Evolutionary conservation across 352 stramenopile species (phyloP), one percentile per base, ranked within the genome.

Genomic region (Globisporangium iwayamae): DNA sequence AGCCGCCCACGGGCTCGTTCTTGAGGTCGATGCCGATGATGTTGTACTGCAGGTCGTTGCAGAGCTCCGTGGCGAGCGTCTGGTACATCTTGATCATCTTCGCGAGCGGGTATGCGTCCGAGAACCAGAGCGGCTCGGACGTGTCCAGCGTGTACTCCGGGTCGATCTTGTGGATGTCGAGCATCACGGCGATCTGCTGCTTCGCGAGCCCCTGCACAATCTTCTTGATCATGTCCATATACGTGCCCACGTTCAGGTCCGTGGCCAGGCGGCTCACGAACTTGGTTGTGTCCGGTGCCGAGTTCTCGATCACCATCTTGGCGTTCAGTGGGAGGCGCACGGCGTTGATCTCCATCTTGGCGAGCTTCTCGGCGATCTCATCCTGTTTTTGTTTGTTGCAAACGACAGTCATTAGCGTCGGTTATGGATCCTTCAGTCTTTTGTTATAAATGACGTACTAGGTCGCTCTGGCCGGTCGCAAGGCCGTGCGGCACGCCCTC

Each of bases 111-210:
- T 81, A 84, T 22, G 76, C 75, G 28, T 76, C 62, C 56, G 79
- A 87, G 76, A 79, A 92, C 85, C 85, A 94, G 32, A 92, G 67
- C 52, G 78, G 72, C 69, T 92, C 83, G n/a, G 76, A 89, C 46
- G 81, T 90, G 28, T 83, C 76, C n/a, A 72, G 70, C 34, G 70
- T 90, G 63, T 86, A 90, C 55, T 74, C 77, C 1, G 85, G 85
- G 63, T 94, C 81, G 57, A 94, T 89, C 67, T 92, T 92, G 75
- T 94, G 85, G 53, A 94, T 87, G 56, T 94, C 85, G 11, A 94
- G 73, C 57, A 94, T 64, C 62, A 94, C 85, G 6, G 79, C 83
- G 63, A 94, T 91, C 60, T 91, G 79, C 66, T 91, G 66, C 67
- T 90, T 89, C 14, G 81, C 85, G 9, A 94, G 79, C 2, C 81